Evolutionary conservation across 331 rosid species (phyloP).

Genomic region (Malus hybrid): DNA sequence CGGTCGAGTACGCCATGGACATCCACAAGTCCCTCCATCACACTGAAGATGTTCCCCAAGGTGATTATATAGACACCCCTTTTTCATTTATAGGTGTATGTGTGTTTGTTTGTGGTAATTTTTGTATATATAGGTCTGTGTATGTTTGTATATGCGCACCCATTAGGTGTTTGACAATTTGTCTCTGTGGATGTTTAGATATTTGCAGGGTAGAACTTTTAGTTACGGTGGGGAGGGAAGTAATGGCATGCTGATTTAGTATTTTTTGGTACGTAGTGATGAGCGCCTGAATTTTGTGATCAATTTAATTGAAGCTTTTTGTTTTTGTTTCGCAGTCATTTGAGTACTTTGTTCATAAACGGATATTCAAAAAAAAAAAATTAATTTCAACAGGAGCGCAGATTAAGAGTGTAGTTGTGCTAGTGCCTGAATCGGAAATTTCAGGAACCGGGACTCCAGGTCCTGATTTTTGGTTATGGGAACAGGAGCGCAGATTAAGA

Average conservation of each 20-base stretch:
- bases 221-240: background rate
- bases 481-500: too few relatives aligned
- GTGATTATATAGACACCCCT: too few relatives aligned
- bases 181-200: too few relatives aligned
- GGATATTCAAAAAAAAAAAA: too few relatives aligned
- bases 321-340: background rate
- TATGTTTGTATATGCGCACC: too few relatives aligned
- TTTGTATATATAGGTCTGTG: too few relatives aligned
- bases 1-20: too few relatives aligned
- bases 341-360: background rate
- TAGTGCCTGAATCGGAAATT: slow-evolving; percentile 30
- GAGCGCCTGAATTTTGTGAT: background rate
- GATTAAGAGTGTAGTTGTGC: slow-evolving; percentile 20
- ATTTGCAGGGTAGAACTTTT: background rate
- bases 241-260: background rate
- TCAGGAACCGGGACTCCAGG: slow-evolving; percentile 61
- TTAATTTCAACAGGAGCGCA: background rate
- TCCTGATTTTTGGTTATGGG: slow-evolving; percentile 98
- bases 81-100: too few relatives aligned
- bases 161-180: too few relatives aligned
- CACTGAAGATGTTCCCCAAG: too few relatives aligned
- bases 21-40: too few relatives aligned
- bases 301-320: background rate
- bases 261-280: background rate
- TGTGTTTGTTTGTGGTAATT: too few relatives aligned